Evolutionary conservation across 352 stramenopile genomes (phyloP).

Genomic region (Globisporangium lucens): DNA sequence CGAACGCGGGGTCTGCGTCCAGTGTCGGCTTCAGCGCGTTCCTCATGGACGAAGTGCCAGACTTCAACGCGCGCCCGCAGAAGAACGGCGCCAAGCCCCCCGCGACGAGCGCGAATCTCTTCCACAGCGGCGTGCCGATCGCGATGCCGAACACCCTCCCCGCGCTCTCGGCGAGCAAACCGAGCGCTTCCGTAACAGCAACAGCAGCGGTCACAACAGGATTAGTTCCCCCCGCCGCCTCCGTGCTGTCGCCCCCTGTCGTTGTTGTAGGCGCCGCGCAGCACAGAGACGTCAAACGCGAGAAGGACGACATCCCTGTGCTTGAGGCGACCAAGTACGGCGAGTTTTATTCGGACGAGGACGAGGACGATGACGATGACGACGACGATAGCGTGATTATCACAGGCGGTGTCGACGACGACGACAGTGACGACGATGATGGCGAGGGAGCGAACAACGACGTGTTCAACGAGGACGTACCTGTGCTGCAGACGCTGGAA

Average conservation of each 20-base stretch:
- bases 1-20: conserved; percentile 2
- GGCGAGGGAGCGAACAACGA: conserved; percentile 32
- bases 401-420: conserved; percentile 12
- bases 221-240: background rate
- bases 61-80: conserved; percentile 21
- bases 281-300: background rate
- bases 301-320: conserved; percentile 68
- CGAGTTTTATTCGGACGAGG: conserved; percentile 35
- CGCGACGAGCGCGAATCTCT: conserved; percentile 16
- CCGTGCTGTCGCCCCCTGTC: background rate
- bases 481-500: conserved; percentile 65
- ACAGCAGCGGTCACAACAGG: background rate
- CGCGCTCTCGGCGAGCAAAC: background rate
- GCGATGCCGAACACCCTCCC: conserved; percentile 3
- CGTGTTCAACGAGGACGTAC: conserved; percentile 48
- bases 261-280: conserved; percentile 10
- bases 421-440: conserved; percentile 23
- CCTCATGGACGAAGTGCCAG: conserved; percentile 49
- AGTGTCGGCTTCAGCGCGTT: conserved; percentile 54
- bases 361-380: conserved; percentile 27
- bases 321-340: conserved; percentile 39
- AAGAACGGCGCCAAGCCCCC: conserved; percentile 21
- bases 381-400: conserved; percentile 17
- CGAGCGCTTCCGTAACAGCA: conserved; percentile 11
- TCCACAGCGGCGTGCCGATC: conserved; percentile 6